Base-by-base conservation (phyloP, 805 yeast species). In the Candida silvicultrix region DNA sequence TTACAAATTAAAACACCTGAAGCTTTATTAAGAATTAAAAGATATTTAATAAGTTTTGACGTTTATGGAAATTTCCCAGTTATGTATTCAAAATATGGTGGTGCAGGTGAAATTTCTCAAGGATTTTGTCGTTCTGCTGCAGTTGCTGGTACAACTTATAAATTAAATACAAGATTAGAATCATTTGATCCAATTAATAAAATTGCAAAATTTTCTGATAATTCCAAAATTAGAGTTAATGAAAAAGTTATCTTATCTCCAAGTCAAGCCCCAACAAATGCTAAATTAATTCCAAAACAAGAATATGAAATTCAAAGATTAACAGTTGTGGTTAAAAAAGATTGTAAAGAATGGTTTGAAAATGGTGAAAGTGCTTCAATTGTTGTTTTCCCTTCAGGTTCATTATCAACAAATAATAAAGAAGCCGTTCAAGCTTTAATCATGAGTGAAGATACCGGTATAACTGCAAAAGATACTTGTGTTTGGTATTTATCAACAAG, bases 41-140 rank as follows among this genome's bases (percentile, higher is more conserved):
- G 97, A 46, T 94, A 89, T 60, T 69, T 94, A 50, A 70, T 80
- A 9, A 86, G 96, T 16, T 83, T 88, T 60, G 96, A 90, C 56
- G 88, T 90, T 4, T 94, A 90, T 64, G 99, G 99, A 14, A 85
- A 81, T 52, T 92, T 94, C 74, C 97, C 99, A 2, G 95, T 87
- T 12, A 73, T 92, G 70, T 83, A 83, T 56, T 85, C 95, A 43
- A 92, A 89, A 70, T 92, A 83, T 67, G 99, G 98, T 47, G 95
- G 96, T 2, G 90, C 96, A 0, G 97, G 98, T 44, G 99, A 92
- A 66, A 71, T 92, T 23, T 83, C 96, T 15, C 99, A 92, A 68
- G 99, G 97, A 2, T 92, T 94, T 65, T 92, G 97, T 68, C 77
- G 99, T 56, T 85, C 95, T 47, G 98, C 98, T 4, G 99, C 99